Percentiles rank a stretch among this genome's conserved stretches.
Conservation (phyloP, 108 stramenopile species). For the Fragilariopsis cylindrus region DNA sequence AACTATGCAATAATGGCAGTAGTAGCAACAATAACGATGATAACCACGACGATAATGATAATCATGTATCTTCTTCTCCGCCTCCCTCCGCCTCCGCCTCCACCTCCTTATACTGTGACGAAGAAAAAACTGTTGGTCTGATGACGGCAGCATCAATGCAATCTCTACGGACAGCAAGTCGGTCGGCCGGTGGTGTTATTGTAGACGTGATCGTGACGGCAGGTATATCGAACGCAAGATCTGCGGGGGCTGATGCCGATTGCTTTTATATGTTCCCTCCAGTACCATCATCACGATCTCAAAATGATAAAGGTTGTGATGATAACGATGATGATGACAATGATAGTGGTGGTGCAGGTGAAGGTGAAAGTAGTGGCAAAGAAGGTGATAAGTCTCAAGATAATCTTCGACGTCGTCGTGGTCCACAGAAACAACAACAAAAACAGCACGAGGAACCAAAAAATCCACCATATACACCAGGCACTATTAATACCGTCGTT, state of each 20-base stretch:
- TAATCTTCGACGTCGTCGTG: neutral
- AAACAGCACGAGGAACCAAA: neutral
- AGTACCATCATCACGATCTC: neutral
- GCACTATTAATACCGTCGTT: conserved; percentile 56
- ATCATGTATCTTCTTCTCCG: too few species aligned
- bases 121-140: conserved; percentile 34
- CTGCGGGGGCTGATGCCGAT: conserved; percentile 50
- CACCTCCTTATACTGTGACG: neutral
- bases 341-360: too few species aligned
- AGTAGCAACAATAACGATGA: conserved; percentile 1
- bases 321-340: too few species aligned
- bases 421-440: neutral
- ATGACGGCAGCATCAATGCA: conserved; percentile 54
- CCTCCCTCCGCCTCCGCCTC: neutral
- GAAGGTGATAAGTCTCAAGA: neutral
- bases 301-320: neutral
- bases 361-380: neutral
- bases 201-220: conserved; percentile 54
- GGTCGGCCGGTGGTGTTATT: conserved; percentile 17
- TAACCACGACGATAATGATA: neutral
- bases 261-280: conserved; percentile 30
- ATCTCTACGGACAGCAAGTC: conserved; percentile 27
- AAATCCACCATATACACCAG: neutral
- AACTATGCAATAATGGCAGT: neutral
- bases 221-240: conserved; percentile 45